These are phyloP conservation scores for Kluyveromyces wickerhamii DNA, from an alignment of 805 yeast species.

Conservation along the genomic window DNA sequence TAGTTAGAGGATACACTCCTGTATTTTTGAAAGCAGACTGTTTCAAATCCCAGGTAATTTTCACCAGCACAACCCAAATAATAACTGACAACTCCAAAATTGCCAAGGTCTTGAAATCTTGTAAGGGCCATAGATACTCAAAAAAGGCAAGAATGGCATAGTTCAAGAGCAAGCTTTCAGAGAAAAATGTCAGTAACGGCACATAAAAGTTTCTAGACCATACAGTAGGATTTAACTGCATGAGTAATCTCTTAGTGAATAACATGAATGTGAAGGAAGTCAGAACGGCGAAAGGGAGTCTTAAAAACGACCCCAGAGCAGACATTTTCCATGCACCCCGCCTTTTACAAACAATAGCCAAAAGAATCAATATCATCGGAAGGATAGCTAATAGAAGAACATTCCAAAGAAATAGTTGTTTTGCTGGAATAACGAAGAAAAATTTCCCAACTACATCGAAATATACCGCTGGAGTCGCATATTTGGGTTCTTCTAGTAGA, in stretches of 20 bases:
- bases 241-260: slow-evolving; percentile 34
- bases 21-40: slow-evolving; percentile 36
- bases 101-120: slow-evolving; percentile 52
- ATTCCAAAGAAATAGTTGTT: slow-evolving; percentile 43
- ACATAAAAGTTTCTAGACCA: slow-evolving; percentile 43
- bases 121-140: slow-evolving; percentile 36
- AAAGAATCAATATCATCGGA: slow-evolving; percentile 45
- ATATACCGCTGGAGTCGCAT: slow-evolving; percentile 43
- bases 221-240: slow-evolving; percentile 38
- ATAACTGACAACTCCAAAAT: slow-evolving; percentile 46
- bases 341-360: slow-evolving; percentile 41
- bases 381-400: slow-evolving; percentile 42
- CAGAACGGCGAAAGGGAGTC: slow-evolving; percentile 52
- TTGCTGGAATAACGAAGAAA: slow-evolving; percentile 47
- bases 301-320: slow-evolving; percentile 32
- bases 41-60: slow-evolving; percentile 42
- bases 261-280: slow-evolving; percentile 36
- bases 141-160: slow-evolving; percentile 42
- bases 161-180: slow-evolving; percentile 45
- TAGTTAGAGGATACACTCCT: slow-evolving; percentile 44
- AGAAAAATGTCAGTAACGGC: slow-evolving; percentile 43
- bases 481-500: slow-evolving; percentile 24
- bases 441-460: slow-evolving; percentile 56
- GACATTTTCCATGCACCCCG: slow-evolving; percentile 44
- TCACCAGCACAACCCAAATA: slow-evolving; percentile 50